Conservation (phyloP, 192 early-diverging fungal genomes). For the Spizellomyces sp. region DNA sequence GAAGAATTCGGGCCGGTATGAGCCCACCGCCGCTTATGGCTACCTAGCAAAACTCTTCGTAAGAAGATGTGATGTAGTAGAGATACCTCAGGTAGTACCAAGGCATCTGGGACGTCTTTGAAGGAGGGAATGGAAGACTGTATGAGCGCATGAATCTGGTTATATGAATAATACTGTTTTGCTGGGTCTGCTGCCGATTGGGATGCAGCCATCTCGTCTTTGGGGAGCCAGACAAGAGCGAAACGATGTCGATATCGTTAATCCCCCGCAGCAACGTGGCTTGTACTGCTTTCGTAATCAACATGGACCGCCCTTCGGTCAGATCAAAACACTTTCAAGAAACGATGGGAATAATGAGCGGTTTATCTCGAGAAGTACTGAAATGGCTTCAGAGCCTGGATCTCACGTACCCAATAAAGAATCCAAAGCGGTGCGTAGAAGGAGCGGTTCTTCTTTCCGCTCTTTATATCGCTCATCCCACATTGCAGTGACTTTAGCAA, state of each 20-base stretch:
- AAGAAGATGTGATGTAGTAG: too few species aligned
- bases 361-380: slow-evolving; percentile 43
- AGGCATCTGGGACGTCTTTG: slow-evolving; percentile 1
- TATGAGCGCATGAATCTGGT: slow-evolving; percentile 23
- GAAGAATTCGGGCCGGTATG: slow-evolving; percentile 23
- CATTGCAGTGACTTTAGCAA: slow-evolving; percentile 50
- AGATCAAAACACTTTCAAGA: background rate
- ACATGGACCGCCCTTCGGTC: too few species aligned
- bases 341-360: slow-evolving; percentile 15
- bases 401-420: slow-evolving; percentile 39
- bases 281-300: too few species aligned
- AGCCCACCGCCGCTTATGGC: slow-evolving; percentile 17
- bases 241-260: too few species aligned
- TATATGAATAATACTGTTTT: slow-evolving; percentile 24
- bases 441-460: too few species aligned
- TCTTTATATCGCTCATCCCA: background rate
- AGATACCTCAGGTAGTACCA: background rate
- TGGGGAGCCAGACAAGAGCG: too few species aligned
- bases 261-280: too few species aligned
- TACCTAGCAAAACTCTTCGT: background rate
- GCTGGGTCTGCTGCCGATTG: background rate
- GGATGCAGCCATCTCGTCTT: too few species aligned
- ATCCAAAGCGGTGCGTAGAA: slow-evolving; percentile 41
- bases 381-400: slow-evolving; percentile 56
- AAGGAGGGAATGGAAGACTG: slow-evolving; percentile 5